Percentiles rank a stretch among this genome's conserved stretches.
phyloP scores from a whole-genome alignment of 768 basidiomycete species.

The Rhizopogon rudus region DNA sequence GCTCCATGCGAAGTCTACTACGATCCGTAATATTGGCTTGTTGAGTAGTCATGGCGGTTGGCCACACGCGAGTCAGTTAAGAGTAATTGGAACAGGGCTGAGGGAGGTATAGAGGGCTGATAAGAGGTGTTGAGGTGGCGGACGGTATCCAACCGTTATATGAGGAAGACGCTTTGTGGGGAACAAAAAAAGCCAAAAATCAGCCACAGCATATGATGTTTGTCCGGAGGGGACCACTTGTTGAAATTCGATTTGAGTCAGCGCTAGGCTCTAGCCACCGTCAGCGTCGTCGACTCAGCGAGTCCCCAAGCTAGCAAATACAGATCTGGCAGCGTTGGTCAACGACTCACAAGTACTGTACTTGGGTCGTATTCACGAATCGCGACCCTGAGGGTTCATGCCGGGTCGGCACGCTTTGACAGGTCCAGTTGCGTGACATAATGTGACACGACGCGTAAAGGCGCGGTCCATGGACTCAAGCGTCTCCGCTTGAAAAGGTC shows the following conservation, averaged over 20 bases:
- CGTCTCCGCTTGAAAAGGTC: conserved; percentile 30
- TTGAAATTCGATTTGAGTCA: background rate
- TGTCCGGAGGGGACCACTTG: conserved; percentile 1
- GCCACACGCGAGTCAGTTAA: background rate
- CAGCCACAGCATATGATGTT: conserved; percentile 1
- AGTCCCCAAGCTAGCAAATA: no score
- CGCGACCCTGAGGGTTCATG: background rate
- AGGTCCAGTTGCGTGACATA: conserved; percentile 17
- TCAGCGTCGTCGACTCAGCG: background rate
- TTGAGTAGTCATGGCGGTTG: background rate
- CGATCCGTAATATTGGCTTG: conserved; percentile 30
- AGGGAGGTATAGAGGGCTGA: background rate
- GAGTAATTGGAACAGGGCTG: background rate
- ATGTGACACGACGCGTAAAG: conserved; percentile 25
- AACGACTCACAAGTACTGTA: no score
- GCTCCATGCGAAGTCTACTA: conserved; percentile 42
- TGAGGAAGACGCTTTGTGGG: background rate
- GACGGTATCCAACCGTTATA: conserved; percentile 4
- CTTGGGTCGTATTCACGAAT: no score
- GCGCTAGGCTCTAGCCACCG: background rate
- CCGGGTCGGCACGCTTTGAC: conserved; percentile 11
- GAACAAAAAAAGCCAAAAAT: conserved; percentile 2
- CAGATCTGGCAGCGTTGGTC: no score
- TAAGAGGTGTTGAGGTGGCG: background rate
- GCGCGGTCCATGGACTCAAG: conserved; percentile 14